Evolutionary conservation across 495 filamentous ascomycete genomes (phyloP), one percentile per base, ranked within the genome.

Genomic region (Oidiodendron maius): DNA sequence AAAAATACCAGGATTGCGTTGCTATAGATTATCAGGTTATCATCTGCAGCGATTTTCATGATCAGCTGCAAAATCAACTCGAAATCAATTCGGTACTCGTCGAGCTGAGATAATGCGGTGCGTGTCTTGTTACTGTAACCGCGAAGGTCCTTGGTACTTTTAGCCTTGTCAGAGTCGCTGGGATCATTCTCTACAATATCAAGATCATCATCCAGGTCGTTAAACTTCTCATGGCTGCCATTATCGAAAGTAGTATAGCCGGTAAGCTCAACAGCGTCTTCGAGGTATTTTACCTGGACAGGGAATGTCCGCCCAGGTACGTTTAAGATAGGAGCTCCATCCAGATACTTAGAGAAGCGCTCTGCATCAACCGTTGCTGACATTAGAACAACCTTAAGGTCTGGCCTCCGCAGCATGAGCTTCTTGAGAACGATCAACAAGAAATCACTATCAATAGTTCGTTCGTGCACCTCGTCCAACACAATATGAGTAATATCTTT

Each of bases 371-470:
- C 83, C 2, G 93, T 98, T 4, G 93, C 93, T 43, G 91, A 96
- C 93, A 96, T 98, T 21, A 98, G 75, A 24, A 98, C 74, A 23
- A 98, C 84, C 55, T 44, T 51, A 6, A 50, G 42, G 45, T 59
- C 53, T 20, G 56, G 59, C 56, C 83, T 24, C 45, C 74, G 74
- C 17, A 74, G 53, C 59, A 95, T 75, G 13, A 96, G 69, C 53
- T 90, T 86, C 55, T 87, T 86, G 18, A 98, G 75, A 2, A 96
- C 83, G 50, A 96, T 87, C 11, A 98, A 70, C 16, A 98, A 71
- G 63, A 98, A 96, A 55, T 98, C 93, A 44, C 87, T 94, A 63
- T 96, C 93, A 52, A 98, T 96, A 16, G 86, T 85, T 45, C 91
- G 79, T 57, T 97, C 91, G 63, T 97, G 91, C 3, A 96, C 89